phyloP scores from a whole-genome alignment of 2,329 filamentous ascomycete species.

The Alternaria sp. region DNA sequence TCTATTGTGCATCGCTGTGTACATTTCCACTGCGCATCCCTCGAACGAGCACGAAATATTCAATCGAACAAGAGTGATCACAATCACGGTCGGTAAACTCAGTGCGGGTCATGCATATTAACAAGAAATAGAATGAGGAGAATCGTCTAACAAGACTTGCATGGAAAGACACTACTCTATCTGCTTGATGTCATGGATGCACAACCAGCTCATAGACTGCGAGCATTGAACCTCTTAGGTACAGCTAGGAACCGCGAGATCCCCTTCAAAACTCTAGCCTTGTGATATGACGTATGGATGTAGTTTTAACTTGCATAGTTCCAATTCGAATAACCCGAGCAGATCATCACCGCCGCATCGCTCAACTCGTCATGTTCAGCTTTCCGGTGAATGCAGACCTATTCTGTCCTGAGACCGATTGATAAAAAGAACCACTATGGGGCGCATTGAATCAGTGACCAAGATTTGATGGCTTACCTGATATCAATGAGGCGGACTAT shows the following conservation, averaged over 20 bases:
- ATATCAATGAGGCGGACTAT: background rate
- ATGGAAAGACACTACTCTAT: background rate
- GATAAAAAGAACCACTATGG: rapidly evolving
- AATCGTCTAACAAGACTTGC: background rate
- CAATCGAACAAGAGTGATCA: background rate
- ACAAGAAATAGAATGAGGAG: background rate
- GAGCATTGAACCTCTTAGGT: background rate
- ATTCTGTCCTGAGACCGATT: background rate
- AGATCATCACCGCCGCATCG: background rate
- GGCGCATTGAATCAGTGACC: background rate
- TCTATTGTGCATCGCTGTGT: background rate
- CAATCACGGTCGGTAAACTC: background rate
- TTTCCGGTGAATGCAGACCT: background rate
- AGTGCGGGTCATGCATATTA: background rate
- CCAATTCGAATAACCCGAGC: background rate
- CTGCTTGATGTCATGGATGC: background rate
- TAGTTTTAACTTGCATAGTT: background rate
- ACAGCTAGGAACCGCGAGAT: background rate
- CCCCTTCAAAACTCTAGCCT: background rate
- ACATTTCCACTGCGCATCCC: background rate
- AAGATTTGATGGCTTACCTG: background rate
- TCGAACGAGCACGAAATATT: background rate
- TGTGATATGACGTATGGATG: background rate
- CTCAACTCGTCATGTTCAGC: background rate
- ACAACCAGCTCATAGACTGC: background rate